Base-by-base conservation (phyloP, 2,329 filamentous ascomycete genomes). In the Aspergillus unguis region DNA sequence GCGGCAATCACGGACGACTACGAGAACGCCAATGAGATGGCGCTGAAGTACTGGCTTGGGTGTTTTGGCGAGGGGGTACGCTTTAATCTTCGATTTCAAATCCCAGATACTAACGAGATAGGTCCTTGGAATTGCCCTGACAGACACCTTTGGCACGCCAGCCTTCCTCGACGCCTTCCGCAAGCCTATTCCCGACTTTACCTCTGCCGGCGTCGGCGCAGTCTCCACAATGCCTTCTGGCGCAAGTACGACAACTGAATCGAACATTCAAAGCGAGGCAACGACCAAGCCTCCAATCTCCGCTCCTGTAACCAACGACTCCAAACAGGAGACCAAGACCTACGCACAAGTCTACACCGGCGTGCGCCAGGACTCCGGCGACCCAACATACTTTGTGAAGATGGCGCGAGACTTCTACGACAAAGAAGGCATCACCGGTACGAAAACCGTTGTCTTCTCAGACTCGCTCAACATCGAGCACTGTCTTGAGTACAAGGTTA, bases 121-220 rank as follows among this genome's bases (percentile, higher is more conserved):
- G 75, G 86, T 92, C 32, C 80, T 96, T 31, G 85, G 87, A 5
- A 92, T 99, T 61, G 92, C 94, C 1, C 77, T 99, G 57, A 99
- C 94, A 0, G 94, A 99, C 73, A 99, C 94, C 0, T 97, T 97
- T 65, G 94, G 94, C 43, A 99, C 94, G 0, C 85, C 87, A 4
- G 84, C 88, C 43, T 99, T 99, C 73, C 80, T 99, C 46, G 83
- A 85, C 55, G 86, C 90, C 0, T 99, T 99, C 75, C 85, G 83
- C 62, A 83, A 85, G 65, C 84, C 85, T 1, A 78, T 86, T 29
- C 80, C 80, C 3, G 56, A 60, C 8, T 67, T 71, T 56, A 76
- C 75, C 37, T 73, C 67, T 2, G 72, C 76, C 27, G 66, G 65
- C 26, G 62, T 66, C 23, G 75, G 75, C 6, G 59, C 68, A n/a